phyloP scores from a whole-genome alignment of 1,139 yeast genomes.

The Saccharomyces hybrid region DNA sequence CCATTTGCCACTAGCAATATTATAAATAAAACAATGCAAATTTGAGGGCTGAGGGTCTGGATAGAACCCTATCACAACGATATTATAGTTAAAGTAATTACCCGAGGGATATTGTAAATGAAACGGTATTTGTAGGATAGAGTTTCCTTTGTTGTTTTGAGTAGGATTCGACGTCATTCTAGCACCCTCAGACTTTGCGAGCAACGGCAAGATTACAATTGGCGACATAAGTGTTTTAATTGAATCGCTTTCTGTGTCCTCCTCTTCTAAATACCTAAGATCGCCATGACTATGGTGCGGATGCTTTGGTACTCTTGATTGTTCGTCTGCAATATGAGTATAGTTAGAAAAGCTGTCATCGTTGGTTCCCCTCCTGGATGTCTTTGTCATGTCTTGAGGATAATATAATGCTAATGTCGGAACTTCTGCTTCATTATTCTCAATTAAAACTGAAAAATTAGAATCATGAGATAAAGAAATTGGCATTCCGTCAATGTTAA shows the following conservation, averaged over 20 bases:
- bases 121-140: conserved; percentile 20
- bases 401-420: conserved; percentile 23
- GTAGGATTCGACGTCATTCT: conserved; percentile 17
- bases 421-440: conserved; percentile 22
- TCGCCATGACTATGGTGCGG: background rate
- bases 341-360: background rate
- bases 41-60: conserved; percentile 35
- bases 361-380: conserved; percentile 1
- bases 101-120: conserved; percentile 51
- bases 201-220: conserved; percentile 30
- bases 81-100: conserved; percentile 57
- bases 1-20: conserved; percentile 63
- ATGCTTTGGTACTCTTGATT: background rate
- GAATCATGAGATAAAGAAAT: conserved; percentile 16
- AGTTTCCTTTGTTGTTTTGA: conserved; percentile 10
- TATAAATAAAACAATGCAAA: conserved; percentile 51
- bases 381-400: conserved; percentile 6
- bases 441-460: conserved; percentile 22
- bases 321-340: background rate
- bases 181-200: conserved; percentile 29
- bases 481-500: conserved; percentile 19
- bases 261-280: background rate
- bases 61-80: conserved; percentile 53
- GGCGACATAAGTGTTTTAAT: conserved; percentile 17
- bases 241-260: conserved; percentile 2